These are phyloP conservation scores for Corynascus novoguineensis DNA, from an alignment of 495 filamentous ascomycete genomes.

Conservation along the genomic window DNA sequence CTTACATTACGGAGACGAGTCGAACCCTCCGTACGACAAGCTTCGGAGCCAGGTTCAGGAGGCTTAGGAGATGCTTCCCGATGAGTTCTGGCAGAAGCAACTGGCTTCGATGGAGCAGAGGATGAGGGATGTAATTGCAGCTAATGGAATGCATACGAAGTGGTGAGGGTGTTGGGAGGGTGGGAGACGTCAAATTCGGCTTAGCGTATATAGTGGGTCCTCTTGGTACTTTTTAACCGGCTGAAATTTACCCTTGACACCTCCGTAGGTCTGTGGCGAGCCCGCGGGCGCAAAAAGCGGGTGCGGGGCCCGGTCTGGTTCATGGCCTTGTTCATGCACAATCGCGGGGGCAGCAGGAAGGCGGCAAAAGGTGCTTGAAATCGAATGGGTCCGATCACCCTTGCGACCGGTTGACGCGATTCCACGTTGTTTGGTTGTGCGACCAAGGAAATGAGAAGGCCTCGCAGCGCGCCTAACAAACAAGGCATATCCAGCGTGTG, in stretches of 20 bases:
- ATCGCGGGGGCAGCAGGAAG: neutral
- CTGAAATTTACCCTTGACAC: neutral
- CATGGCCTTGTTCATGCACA: neutral
- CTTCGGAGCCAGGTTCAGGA: too few relatives aligned
- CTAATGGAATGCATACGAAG: too few relatives aligned
- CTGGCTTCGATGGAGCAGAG: too few relatives aligned
- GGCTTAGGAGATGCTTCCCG: too few relatives aligned
- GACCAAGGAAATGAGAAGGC: neutral
- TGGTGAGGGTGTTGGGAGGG: too few relatives aligned
- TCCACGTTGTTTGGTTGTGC: neutral
- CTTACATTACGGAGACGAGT: too few relatives aligned
- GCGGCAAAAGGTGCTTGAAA: neutral
- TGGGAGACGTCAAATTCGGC: too few relatives aligned
- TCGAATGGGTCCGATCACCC: neutral
- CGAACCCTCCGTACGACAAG: too few relatives aligned
- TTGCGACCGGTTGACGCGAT: neutral
- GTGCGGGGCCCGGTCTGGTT: neutral
- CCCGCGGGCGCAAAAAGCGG: neutral
- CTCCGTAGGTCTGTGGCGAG: conserved; percentile 1
- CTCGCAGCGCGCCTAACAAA: neutral
- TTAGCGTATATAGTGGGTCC: too few relatives aligned
- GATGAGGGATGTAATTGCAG: too few relatives aligned
- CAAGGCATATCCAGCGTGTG: neutral
- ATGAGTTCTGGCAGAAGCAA: too few relatives aligned
- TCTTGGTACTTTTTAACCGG: neutral